Conservation (phyloP, 2,329 filamentous ascomycete genomes). For the Pezicula neosporulosa region DNA sequence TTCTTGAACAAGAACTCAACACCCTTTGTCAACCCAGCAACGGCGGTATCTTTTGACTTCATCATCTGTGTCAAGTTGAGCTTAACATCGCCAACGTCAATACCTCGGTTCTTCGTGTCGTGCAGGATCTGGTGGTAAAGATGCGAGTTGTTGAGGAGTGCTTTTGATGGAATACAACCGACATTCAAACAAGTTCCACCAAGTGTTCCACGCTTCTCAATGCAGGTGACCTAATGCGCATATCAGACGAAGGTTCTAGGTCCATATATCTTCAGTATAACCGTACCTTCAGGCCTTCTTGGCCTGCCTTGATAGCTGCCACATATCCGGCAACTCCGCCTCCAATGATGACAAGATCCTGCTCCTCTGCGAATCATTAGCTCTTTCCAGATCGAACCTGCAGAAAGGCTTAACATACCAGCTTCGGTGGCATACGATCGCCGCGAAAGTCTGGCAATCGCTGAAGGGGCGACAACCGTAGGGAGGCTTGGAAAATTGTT, state of each 20-base stretch:
- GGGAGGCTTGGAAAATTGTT: constrained; percentile 40
- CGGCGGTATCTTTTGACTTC: constrained; percentile 96
- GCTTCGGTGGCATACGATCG: constrained; percentile 53
- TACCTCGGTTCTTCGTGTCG: constrained; percentile 95
- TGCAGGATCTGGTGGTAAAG: constrained; percentile 96
- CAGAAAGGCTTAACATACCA: constrained; percentile 27
- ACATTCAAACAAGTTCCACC: constrained; percentile 98
- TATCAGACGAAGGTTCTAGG: constrained; percentile 12
- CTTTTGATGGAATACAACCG: constrained; percentile 98
- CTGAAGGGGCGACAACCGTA: constrained; percentile 41
- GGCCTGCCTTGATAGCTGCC: constrained; percentile 97
- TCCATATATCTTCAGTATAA: constrained; percentile 3
- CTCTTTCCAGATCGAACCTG: constrained; percentile 46
- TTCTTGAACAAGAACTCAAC: constrained; percentile 99
- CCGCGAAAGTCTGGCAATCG: constrained; percentile 52
- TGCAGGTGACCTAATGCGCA: constrained; percentile 74
- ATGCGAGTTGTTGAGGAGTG: constrained; percentile 98
- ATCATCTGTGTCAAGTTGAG: constrained; percentile 94
- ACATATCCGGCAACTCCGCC: constrained; percentile 98
- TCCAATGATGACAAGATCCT: constrained; percentile 96
- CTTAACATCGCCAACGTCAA: constrained; percentile 95
- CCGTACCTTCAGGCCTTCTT: constrained; percentile 89
- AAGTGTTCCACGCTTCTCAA: constrained; percentile 94
- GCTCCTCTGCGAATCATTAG: constrained; percentile 73
- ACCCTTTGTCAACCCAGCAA: constrained; percentile 87